Conservation (phyloP, 441 rosid species). For the Aquilaria agallochum region DNA sequence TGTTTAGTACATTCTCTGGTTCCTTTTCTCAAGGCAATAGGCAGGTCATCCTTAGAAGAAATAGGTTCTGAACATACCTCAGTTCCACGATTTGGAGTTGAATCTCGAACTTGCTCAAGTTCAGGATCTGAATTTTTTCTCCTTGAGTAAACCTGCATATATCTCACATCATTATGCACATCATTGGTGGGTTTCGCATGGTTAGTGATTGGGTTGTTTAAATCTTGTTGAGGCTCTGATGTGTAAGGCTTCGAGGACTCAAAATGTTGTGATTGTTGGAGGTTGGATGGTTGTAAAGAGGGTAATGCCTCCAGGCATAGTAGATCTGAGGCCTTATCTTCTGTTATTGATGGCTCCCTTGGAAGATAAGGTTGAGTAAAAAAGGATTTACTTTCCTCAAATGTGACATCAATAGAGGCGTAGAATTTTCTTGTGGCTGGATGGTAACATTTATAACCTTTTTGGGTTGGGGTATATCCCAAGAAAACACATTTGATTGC, state of each 20-base stretch:
- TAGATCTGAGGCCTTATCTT: too few species aligned
- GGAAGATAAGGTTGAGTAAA: not conserved
- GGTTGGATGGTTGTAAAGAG: too few species aligned
- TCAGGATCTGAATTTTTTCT: too few species aligned
- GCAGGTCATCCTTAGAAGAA: not conserved
- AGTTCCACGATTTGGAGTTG: not conserved
- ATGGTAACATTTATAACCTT: slow-evolving; percentile 6
- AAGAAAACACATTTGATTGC: not conserved
- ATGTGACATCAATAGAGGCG: slow-evolving; percentile 1
- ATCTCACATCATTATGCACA: too few species aligned
- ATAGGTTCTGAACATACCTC: not conserved
- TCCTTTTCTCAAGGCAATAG: not conserved
- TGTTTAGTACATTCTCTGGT: not conserved
- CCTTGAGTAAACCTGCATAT: too few species aligned
- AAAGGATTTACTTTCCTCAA: not conserved
- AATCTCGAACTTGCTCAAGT: not conserved
- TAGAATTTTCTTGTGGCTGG: not conserved
- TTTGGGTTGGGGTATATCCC: not conserved
- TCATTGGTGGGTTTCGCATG: too few species aligned
- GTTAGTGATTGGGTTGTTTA: too few species aligned
- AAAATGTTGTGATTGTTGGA: too few species aligned
- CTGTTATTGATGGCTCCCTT: not conserved
- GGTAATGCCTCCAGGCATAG: too few species aligned
- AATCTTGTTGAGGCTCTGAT: too few species aligned
- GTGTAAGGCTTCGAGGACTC: too few species aligned